Conservation (phyloP, 176 grass and related monocot species). For the Rhynchospora tenuis region DNA sequence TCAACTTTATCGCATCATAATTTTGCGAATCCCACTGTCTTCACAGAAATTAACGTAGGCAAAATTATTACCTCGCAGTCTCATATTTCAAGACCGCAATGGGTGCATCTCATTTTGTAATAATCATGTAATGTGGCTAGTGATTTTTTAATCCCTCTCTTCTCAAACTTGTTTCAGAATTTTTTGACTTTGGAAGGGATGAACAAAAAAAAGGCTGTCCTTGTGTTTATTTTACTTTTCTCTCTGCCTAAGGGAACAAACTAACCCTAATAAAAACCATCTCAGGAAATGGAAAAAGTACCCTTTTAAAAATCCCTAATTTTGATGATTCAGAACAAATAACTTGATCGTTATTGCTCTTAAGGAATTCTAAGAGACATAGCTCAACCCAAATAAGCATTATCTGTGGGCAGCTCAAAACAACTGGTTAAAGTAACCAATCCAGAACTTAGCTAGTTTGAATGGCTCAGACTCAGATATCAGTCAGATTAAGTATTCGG, state of each 20-base stretch:
- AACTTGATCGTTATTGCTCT: background rate
- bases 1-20: too few relatives aligned
- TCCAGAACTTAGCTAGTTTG: background rate
- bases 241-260: background rate
- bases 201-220: background rate
- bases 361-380: background rate
- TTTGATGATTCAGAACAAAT: background rate
- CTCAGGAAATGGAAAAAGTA: too few relatives aligned
- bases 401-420: background rate
- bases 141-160: too few relatives aligned
- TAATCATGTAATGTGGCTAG: too few relatives aligned
- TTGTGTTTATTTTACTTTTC: background rate
- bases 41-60: too few relatives aligned
- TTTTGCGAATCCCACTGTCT: too few relatives aligned
- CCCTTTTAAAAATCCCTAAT: background rate
- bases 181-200: too few relatives aligned
- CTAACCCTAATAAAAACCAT: background rate
- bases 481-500: too few relatives aligned
- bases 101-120: too few relatives aligned
- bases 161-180: too few relatives aligned
- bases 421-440: background rate
- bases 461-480: background rate
- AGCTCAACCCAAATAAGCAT: background rate
- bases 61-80: too few relatives aligned
- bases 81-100: too few relatives aligned